phyloP scores from a whole-genome alignment of 2,329 filamentous ascomycete species.

The Colletotrichum brevisporum region DNA sequence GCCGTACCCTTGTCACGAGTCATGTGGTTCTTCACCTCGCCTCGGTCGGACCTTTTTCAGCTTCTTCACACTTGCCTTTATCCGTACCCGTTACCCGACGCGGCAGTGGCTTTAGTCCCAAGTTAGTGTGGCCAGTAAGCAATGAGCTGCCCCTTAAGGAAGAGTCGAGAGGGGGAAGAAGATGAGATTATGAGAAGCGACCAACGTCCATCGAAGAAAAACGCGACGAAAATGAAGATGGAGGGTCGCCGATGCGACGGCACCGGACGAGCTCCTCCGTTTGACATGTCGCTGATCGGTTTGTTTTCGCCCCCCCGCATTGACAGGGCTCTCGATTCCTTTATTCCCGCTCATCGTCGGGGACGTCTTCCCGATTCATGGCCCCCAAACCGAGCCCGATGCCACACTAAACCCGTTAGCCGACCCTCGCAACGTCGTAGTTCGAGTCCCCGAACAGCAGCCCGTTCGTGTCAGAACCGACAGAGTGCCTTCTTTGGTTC shows the following conservation, averaged over 20 bases:
- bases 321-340: slow-evolving; percentile 10
- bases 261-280: not conserved
- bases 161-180: not conserved
- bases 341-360: slow-evolving; percentile 15
- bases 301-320: slow-evolving; percentile 14
- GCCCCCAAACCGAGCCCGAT: slow-evolving; percentile 21
- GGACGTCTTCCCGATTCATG: slow-evolving; percentile 24
- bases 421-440: slow-evolving; percentile 2
- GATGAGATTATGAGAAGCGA: not conserved
- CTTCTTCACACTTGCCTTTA: not conserved
- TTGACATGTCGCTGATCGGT: slow-evolving; percentile 16
- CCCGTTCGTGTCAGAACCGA: slow-evolving; percentile 1
- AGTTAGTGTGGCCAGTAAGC: slow-evolving; percentile 3
- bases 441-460: slow-evolving; percentile 5
- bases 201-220: not conserved
- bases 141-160: slow-evolving; percentile 8
- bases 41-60: slow-evolving; percentile 17
- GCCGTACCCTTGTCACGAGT: slow-evolving; percentile 5
- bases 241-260: not conserved
- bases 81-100: slow-evolving; percentile 8
- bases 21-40: slow-evolving; percentile 14
- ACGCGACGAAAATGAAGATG: not conserved
- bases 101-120: slow-evolving; percentile 5
- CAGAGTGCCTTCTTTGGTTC: not conserved
- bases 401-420: slow-evolving; percentile 7